A percentile compares a stretch with the other conserved stretches of the same genome.
Conservation (phyloP, 2,329 filamentous ascomycete species). For the Sordariomycetes sp. region DNA sequence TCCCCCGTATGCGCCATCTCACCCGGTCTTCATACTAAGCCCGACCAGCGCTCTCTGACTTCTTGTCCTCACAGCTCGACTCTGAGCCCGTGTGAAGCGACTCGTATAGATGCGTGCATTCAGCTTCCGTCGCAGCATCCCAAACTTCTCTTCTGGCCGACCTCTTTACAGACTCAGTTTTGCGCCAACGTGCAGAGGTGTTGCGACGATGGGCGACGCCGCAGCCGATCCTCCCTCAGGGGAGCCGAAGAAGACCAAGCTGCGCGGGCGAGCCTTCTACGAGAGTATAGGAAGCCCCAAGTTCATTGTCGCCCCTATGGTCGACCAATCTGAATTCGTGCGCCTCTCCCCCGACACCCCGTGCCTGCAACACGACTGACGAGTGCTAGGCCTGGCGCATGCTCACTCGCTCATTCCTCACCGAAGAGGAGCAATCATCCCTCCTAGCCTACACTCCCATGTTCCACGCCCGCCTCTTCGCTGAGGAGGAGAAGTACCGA, state of each 20-base stretch:
- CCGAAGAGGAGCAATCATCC: constrained; percentile 50
- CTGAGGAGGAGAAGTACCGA: constrained; percentile 67
- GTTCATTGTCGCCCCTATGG: constrained; percentile 90
- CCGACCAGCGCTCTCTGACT: no score
- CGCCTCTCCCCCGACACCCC: constrained; percentile 15
- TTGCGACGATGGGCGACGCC: constrained; percentile 20
- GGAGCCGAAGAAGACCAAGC: constrained; percentile 35
- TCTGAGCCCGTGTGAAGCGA: no score
- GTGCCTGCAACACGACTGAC: background rate
- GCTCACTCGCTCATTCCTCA: constrained; percentile 86
- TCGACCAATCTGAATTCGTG: constrained; percentile 97
- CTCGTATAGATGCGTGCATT: no score
- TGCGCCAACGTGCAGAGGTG: background rate
- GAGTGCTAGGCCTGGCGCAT: constrained; percentile 78
- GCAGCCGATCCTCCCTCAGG: background rate
- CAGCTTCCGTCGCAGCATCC: no score
- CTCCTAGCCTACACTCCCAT: constrained; percentile 91
- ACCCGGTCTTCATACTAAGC: no score
- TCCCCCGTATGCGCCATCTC: no score
- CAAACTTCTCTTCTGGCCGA: constrained; percentile 1
- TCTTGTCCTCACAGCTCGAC: no score
- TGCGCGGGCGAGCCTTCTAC: constrained; percentile 85
- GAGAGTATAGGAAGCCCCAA: constrained; percentile 90
- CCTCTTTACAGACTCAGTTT: background rate
- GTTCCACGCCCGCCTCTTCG: constrained; percentile 87